A percentile compares a stretch with the other conserved stretches of the same genome.
These are phyloP conservation scores for Austroboletus eburneus DNA, from an alignment of 768 basidiomycete species.

Conservation along the genomic window DNA sequence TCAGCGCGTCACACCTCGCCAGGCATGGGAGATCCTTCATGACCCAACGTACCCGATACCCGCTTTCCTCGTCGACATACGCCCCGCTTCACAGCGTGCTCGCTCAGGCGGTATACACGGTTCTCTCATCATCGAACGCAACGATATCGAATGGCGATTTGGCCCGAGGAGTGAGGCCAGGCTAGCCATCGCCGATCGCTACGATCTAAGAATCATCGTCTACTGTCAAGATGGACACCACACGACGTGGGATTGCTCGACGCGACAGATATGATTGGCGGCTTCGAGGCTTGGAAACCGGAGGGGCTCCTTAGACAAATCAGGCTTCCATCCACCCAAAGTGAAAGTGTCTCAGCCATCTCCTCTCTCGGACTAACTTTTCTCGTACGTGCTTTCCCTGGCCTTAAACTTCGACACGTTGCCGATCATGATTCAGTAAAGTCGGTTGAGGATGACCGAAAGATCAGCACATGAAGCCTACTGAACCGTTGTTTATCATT, in stretches of 20 bases:
- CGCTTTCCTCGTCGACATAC: conserved; percentile 74
- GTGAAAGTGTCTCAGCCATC: conserved; percentile 28
- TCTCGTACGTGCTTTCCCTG: too few relatives aligned
- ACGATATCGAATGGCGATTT: conserved; percentile 76
- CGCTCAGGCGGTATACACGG: conserved; percentile 58
- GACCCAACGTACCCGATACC: conserved; percentile 52
- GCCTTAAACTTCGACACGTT: too few relatives aligned
- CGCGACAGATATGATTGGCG: conserved; percentile 75
- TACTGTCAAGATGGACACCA: conserved; percentile 71
- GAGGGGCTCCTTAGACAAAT: conserved; percentile 59
- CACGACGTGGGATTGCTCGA: conserved; percentile 68
- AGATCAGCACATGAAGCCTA: too few relatives aligned
- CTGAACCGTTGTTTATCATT: too few relatives aligned
- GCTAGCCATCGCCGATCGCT: conserved; percentile 66
- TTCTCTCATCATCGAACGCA: conserved; percentile 68
- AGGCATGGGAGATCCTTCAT: conserved; percentile 60
- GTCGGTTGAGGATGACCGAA: too few relatives aligned
- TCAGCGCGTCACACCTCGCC: conserved; percentile 8
- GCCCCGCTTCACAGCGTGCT: conserved; percentile 57
- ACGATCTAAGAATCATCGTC: conserved; percentile 69
- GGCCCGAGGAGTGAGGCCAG: conserved; percentile 62
- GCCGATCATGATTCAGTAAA: too few relatives aligned
- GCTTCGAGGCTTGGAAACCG: conserved; percentile 67
- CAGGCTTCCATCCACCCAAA: conserved; percentile 26
- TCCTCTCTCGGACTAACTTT: conserved; percentile 19